Evolutionary conservation across 768 basidiomycete species (phyloP).

Genomic region (Dentipellis sp.): DNA sequence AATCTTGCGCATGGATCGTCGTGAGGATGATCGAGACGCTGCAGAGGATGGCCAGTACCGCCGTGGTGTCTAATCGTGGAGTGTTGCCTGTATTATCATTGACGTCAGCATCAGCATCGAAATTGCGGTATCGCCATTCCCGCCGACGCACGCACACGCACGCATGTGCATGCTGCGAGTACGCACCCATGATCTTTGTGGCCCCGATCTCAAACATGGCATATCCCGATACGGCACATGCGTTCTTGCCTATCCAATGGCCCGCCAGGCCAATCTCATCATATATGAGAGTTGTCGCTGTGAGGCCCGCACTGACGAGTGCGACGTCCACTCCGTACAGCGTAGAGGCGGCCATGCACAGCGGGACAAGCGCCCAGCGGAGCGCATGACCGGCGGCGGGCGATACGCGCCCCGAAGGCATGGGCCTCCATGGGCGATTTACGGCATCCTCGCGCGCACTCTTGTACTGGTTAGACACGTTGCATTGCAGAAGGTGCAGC

Average conservation of each 20-base stretch:
- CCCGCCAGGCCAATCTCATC: conserved; percentile 17
- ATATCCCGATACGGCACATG: conserved; percentile 26
- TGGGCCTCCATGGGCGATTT: conserved; percentile 22
- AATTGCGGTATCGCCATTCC: no score
- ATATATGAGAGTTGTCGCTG: conserved; percentile 12
- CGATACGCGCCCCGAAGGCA: conserved; percentile 20
- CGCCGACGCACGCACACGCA: conserved; percentile 13
- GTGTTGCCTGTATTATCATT: no score
- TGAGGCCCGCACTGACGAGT: conserved; percentile 2
- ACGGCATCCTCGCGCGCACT: conserved; percentile 16
- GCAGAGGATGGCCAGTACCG: not conserved
- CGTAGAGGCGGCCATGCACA: conserved; percentile 9
- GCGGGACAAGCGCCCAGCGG: conserved; percentile 18
- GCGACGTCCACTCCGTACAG: conserved; percentile 4
- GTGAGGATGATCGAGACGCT: conserved; percentile 16
- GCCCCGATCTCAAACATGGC: conserved; percentile 30
- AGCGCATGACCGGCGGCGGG: conserved; percentile 8
- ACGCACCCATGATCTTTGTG: conserved; percentile 24
- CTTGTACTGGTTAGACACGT: conserved; percentile 20
- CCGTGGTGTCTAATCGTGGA: not conserved
- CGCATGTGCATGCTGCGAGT: not conserved
- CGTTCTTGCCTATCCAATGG: conserved; percentile 27
- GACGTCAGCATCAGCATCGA: no score
- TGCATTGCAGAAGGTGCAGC: conserved; percentile 21
- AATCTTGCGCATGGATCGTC: conserved; percentile 20